Conservation (phyloP, 768 basidiomycete species). For the Russula emetica region DNA sequence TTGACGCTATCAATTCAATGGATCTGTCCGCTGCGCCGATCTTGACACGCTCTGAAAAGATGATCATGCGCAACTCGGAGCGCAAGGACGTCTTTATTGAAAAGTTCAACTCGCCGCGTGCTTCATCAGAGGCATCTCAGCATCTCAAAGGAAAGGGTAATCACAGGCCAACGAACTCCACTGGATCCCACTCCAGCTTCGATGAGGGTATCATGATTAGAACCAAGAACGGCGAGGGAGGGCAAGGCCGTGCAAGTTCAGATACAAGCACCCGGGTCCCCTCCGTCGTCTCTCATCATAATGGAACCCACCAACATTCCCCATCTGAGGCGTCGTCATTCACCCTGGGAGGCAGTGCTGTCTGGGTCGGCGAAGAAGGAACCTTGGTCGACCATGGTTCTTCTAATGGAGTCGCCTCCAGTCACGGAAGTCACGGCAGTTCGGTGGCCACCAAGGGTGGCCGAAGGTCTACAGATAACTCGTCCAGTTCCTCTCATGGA, state of each 20-base stretch:
- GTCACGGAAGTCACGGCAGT: conserved; percentile 44
- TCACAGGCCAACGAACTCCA: conserved; percentile 30
- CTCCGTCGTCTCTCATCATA: conserved; percentile 27
- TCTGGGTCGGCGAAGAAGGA: conserved; percentile 80
- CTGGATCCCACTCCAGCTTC: conserved; percentile 61
- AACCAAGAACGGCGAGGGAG: conserved; percentile 18
- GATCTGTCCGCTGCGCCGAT: conserved; percentile 74
- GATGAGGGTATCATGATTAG: conserved; percentile 61
- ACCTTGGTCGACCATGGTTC: conserved; percentile 41
- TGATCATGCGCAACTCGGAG: conserved; percentile 86
- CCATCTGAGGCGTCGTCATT: conserved; percentile 70
- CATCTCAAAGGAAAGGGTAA: conserved; percentile 4
- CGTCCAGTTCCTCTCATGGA: conserved; percentile 63
- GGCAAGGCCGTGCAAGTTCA: conserved; percentile 17
- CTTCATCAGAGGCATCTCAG: conserved; percentile 10
- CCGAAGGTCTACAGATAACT: conserved; percentile 68
- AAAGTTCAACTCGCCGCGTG: conserved; percentile 47
- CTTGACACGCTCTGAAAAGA: conserved; percentile 76
- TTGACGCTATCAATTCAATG: conserved; percentile 91
- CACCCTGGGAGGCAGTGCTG: conserved; percentile 69
- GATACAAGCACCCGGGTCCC: conserved; percentile 13
- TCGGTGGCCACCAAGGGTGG: conserved; percentile 46
- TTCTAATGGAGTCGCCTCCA: conserved; percentile 30
- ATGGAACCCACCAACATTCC: conserved; percentile 41
- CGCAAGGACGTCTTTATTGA: conserved; percentile 90